These are phyloP conservation scores for Musa acuminata DNA, from an alignment of 176 grass and related monocot genomes.

Conservation along the genomic window DNA sequence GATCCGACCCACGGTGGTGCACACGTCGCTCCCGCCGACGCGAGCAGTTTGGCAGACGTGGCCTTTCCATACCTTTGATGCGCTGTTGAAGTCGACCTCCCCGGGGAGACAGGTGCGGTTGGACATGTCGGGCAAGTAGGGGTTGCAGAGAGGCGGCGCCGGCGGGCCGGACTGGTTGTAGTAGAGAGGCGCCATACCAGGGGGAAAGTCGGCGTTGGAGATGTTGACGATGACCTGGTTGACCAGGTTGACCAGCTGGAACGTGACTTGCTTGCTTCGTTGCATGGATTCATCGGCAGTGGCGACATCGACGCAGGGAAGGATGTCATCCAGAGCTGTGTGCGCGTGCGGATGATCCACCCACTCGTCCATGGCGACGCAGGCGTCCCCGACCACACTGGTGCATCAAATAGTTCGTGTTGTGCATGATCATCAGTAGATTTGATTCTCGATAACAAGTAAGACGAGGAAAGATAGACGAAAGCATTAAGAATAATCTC, in stretches of 20 bases:
- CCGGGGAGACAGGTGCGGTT: slow-evolving; percentile 46
- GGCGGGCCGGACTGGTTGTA: slow-evolving; percentile 80
- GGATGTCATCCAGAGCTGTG: slow-evolving; percentile 76
- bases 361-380: slow-evolving; percentile 86
- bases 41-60: slow-evolving; percentile 40
- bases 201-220: slow-evolving; percentile 51
- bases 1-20: slow-evolving; percentile 39
- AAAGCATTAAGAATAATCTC: too few relatives aligned
- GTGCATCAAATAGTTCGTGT: not conserved
- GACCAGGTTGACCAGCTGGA: slow-evolving; percentile 63
- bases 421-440: not conserved
- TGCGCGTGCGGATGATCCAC: slow-evolving; percentile 59
- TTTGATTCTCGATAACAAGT: not conserved
- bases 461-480: too few relatives aligned
- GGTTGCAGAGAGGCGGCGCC: slow-evolving; percentile 76
- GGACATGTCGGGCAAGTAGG: slow-evolving; percentile 37
- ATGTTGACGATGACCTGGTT: slow-evolving; percentile 63
- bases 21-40: slow-evolving; percentile 46
- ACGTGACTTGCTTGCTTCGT: slow-evolving; percentile 52
- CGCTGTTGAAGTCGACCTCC: slow-evolving; percentile 59
- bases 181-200: slow-evolving; percentile 33
- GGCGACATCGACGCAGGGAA: slow-evolving; percentile 64
- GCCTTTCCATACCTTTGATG: slow-evolving; percentile 44
- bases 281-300: slow-evolving; percentile 71
- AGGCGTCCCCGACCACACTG: slow-evolving; percentile 66